A percentile compares a stretch with the other conserved stretches of the same genome.
Conservation (phyloP, 2,329 filamentous ascomycete genomes). For the Hirsutella minnesotensis region DNA sequence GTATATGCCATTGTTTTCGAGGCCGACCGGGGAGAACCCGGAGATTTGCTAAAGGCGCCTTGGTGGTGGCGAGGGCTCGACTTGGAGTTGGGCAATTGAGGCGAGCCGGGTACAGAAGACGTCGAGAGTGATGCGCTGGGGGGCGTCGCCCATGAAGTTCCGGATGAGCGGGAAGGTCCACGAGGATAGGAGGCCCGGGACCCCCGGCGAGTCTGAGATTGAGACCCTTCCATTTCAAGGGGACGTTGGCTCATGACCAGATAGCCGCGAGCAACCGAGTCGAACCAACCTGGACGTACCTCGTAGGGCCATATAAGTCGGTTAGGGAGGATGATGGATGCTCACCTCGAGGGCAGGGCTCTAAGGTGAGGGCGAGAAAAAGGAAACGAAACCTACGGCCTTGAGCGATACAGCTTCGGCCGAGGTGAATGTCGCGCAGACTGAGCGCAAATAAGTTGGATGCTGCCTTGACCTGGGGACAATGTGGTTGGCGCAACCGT, state of each 20-base stretch:
- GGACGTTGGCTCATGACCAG: not conserved
- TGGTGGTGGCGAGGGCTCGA: slow-evolving; percentile 23
- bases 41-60: slow-evolving; percentile 13
- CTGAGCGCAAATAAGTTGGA: too few species aligned
- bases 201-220: slow-evolving; percentile 12
- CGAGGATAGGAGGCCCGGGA: slow-evolving; percentile 24
- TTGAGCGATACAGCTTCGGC: not conserved
- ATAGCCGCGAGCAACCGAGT: not conserved
- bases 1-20: slow-evolving; percentile 28
- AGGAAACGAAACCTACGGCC: not conserved
- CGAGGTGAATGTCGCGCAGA: too few species aligned
- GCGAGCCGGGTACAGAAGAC: slow-evolving; percentile 25
- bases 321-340: not conserved
- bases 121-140: slow-evolving; percentile 30
- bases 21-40: slow-evolving; percentile 21
- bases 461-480: too few species aligned
- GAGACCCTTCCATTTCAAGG: slow-evolving; percentile 17
- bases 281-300: not conserved
- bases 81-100: slow-evolving; percentile 21
- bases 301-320: not conserved
- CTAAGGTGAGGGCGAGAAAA: not conserved
- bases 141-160: slow-evolving; percentile 26
- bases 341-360: not conserved
- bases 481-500: too few species aligned
- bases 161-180: slow-evolving; percentile 34